Base-by-base conservation (phyloP, 164 flowering plant genomes). In the Aristolochia fimbriata region DNA sequence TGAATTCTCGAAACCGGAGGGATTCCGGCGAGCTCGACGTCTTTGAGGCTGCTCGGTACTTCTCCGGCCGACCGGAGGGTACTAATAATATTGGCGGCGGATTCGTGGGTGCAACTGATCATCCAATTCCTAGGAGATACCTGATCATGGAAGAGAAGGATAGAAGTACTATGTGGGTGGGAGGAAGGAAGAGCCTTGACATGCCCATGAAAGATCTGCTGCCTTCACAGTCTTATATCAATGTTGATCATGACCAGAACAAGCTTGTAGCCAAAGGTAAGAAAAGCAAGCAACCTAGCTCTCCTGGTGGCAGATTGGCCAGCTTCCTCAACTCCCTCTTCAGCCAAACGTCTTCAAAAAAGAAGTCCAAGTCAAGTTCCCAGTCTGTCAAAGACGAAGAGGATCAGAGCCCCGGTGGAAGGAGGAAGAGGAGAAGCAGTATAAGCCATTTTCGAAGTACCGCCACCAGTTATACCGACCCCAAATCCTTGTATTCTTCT, bases 11-110 rank as follows among this genome's bases (percentile, higher is more conserved):
- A 67, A 89, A 80, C 66, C 64, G 73, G 33, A 66, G 83, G 14
- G 75, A 76, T 61, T 91, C 95, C 2, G 85, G 78, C n/a, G 96
- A 91, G 71, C 81, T 91, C 45, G 95, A 87, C 43, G 96, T 91
- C 23, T 91, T 91, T 41, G 96, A 92, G 61, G 98, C 98, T 0
- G 78, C 87, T 2, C 50, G 77, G n/a, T 91, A 88, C 61, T 91
- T 88, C 77, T 78, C 91, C 3, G 86, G 72, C 7, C 68, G 67
- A 65, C 72, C 68, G 43, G 83, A 82, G 48, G 30, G 30, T 27
- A 27, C 30, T 27, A 59, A 48, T 22, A 25, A n/a, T n/a, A n/a
- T n/a, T n/a, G n/a, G 46, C 25, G 69, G 52, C 10, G 30, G 30
- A 27, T 57, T 47, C 41, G 15, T 47, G 7, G 66, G 71, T 17